phyloP scores from a whole-genome alignment of 208 protist genomes.

The Vickermania spadyakhi region DNA sequence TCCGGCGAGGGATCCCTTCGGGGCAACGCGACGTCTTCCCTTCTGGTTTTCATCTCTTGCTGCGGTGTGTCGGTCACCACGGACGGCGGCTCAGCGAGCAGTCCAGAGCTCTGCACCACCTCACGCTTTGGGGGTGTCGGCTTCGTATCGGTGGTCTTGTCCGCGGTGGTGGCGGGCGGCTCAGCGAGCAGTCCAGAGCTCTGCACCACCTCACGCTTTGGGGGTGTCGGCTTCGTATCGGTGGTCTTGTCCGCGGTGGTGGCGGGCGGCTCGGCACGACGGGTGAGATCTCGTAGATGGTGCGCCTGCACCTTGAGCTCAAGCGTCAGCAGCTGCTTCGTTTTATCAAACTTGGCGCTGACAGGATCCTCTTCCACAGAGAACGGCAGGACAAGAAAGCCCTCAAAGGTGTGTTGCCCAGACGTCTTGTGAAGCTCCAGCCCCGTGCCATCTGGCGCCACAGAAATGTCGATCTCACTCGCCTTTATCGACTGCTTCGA shows the following conservation, averaged over 20 bases:
- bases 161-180: background rate
- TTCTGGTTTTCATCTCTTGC: no score
- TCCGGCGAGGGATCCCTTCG: no score
- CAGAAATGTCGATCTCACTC: slow-evolving; percentile 42
- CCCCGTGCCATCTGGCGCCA: slow-evolving; percentile 41
- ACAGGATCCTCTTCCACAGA: slow-evolving; percentile 51
- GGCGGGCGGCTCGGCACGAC: background rate
- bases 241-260: background rate
- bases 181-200: background rate
- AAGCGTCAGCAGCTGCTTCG: slow-evolving; percentile 43
- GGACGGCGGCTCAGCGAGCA: no score
- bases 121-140: no score
- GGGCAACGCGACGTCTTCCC: no score
- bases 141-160: background rate
- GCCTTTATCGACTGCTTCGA: slow-evolving; percentile 19
- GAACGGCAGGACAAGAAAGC: slow-evolving; percentile 66
- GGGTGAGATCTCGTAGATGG: slow-evolving; percentile 17
- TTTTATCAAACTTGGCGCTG: slow-evolving; percentile 57
- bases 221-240: background rate
- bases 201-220: no score
- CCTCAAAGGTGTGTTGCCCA: slow-evolving; percentile 31
- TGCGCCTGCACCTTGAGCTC: slow-evolving; percentile 44
- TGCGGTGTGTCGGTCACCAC: no score
- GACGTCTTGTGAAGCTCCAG: slow-evolving; percentile 37
- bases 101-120: no score